A percentile compares a stretch with the other conserved stretches of the same genome.
phyloP scores from a whole-genome alignment of 441 rosid species.

The Aquilaria agallochum region DNA sequence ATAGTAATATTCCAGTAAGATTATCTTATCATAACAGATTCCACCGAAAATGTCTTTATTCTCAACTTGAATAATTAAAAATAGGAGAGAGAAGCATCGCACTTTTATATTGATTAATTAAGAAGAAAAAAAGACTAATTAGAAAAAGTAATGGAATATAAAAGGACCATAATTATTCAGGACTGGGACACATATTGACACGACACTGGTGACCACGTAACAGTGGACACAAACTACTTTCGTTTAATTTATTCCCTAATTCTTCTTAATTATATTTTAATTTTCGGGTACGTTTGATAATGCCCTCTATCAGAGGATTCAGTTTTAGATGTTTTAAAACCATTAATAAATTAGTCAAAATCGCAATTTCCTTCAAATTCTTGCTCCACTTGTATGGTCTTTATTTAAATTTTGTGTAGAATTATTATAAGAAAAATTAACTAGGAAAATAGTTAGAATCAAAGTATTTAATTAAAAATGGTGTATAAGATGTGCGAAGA shows the following conservation, averaged over 20 bases:
- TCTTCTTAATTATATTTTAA: no score
- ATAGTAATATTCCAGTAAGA: slow-evolving; percentile 11
- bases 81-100: neutral
- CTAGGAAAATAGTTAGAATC: no score
- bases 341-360: no score
- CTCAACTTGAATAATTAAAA: neutral
- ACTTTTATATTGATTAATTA: neutral
- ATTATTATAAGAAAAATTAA: no score
- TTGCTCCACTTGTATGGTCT: no score
- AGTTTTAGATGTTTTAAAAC: no score
- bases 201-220: slow-evolving; percentile 20
- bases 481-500: no score
- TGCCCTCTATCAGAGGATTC: no score
- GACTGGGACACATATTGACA: slow-evolving; percentile 1
- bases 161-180: neutral
- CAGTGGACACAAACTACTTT: neutral
- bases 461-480: no score
- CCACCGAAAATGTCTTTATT: slow-evolving; percentile 15
- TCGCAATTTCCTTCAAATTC: no score
- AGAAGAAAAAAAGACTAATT: neutral
- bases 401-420: no score
- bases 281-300: no score
- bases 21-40: slow-evolving; percentile 18
- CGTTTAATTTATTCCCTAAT: neutral
- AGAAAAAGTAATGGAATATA: neutral